A percentile compares a stretch with the other conserved stretches of the same genome.
phyloP scores from a whole-genome alignment of 352 stramenopile species.

The Globisporangium solare region DNA sequence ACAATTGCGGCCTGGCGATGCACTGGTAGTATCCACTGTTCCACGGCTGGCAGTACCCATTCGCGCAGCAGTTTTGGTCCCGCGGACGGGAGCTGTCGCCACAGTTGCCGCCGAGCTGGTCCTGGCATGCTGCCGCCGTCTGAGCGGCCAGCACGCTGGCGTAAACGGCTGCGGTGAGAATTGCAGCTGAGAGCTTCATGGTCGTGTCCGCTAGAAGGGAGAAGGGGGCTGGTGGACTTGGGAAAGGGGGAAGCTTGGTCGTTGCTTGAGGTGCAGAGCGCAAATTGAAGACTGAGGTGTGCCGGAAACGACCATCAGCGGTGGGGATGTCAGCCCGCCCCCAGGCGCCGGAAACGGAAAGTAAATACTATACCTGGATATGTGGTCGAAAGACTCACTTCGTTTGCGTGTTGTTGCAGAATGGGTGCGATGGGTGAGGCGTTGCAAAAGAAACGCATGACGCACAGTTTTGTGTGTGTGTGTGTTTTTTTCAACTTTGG shows the following conservation, averaged over 20 bases:
- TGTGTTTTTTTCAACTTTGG: no score
- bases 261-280: neutral
- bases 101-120: constrained; percentile 35
- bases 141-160: neutral
- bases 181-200: neutral
- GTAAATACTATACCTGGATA: no score
- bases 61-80: constrained; percentile 36
- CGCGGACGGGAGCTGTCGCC: constrained; percentile 23
- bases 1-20: constrained; percentile 26
- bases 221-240: neutral
- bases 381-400: no score
- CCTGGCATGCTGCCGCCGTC: constrained; percentile 22
- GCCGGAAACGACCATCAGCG: no score
- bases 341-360: no score
- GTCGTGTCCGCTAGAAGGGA: neutral
- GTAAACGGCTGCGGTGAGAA: neutral
- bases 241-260: neutral
- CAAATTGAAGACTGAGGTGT: neutral
- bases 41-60: constrained; percentile 61
- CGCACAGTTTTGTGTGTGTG: no score
- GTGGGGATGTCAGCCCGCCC: no score
- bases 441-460: no score
- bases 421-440: no score
- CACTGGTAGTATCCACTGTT: constrained; percentile 62
- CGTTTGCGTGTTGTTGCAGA: no score